phyloP scores from a whole-genome alignment of 164 flowering plant species.

The Kalanchoe fedtschenkoi region DNA sequence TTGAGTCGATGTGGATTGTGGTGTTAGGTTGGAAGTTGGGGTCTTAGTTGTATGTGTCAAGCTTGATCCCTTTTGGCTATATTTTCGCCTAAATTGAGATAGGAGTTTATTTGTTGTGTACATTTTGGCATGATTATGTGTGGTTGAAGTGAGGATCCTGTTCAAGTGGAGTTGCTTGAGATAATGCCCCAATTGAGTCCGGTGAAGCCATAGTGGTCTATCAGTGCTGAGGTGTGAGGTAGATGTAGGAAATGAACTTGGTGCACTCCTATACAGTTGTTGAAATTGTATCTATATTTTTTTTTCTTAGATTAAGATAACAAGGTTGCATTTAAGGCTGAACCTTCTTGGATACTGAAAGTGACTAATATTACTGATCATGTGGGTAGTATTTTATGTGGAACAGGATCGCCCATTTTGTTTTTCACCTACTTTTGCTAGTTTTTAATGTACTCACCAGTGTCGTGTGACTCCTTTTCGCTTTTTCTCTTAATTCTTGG shows the following conservation, averaged over 20 bases:
- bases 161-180: too few relatives aligned
- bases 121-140: background rate
- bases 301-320: background rate
- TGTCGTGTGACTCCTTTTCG: background rate
- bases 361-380: too few relatives aligned
- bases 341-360: background rate
- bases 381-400: background rate
- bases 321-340: background rate
- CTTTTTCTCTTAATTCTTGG: background rate
- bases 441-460: background rate
- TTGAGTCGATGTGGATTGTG: background rate
- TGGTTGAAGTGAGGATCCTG: background rate
- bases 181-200: background rate
- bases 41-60: background rate
- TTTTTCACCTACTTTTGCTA: too few relatives aligned
- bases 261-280: background rate
- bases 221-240: background rate
- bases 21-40: background rate
- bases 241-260: background rate
- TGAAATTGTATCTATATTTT: background rate
- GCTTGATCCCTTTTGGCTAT: background rate
- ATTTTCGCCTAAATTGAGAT: background rate
- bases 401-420: background rate
- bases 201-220: background rate
- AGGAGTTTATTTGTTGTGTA: background rate